These are phyloP conservation scores for Beauveria sp. DNA, from an alignment of 2,329 filamentous ascomycete species.

Conservation along the genomic window DNA sequence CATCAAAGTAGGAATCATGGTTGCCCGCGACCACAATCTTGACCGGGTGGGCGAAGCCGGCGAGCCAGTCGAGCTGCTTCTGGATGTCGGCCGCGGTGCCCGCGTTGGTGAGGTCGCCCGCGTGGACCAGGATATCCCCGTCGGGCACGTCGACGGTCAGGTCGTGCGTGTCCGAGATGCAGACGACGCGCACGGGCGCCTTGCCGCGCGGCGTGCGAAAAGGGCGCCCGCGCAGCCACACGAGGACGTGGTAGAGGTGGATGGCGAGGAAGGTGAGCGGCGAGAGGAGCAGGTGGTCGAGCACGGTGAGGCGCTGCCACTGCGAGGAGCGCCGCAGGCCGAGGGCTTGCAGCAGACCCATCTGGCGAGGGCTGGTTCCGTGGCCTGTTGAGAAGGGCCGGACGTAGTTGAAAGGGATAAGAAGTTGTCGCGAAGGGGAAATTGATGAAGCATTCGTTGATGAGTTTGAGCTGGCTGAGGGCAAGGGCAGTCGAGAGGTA, in stretches of 20 bases:
- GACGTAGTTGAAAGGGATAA: background rate
- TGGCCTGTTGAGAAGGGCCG: background rate
- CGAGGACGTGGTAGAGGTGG: conserved; percentile 55
- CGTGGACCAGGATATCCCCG: conserved; percentile 83
- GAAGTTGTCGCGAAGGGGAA: background rate
- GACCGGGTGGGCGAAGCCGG: conserved; percentile 62
- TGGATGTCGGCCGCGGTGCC: conserved; percentile 71
- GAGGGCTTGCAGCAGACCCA: conserved; percentile 38
- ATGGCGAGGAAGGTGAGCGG: conserved; percentile 59
- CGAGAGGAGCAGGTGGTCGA: conserved; percentile 59
- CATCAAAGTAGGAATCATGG: conserved; percentile 81
- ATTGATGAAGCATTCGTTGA: background rate
- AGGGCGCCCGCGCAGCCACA: conserved; percentile 59
- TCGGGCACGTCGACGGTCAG: conserved; percentile 53
- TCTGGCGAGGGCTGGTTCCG: conserved; percentile 15
- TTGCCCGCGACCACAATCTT: conserved; percentile 84
- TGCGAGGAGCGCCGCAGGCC: conserved; percentile 39
- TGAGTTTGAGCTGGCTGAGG: background rate
- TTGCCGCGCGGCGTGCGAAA: conserved; percentile 48
- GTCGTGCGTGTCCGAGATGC: conserved; percentile 84
- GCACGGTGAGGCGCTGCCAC: conserved; percentile 44
- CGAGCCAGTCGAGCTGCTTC: conserved; percentile 76
- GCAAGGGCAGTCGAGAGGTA: background rate
- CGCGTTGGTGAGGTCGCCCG: conserved; percentile 72
- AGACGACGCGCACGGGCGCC: conserved; percentile 66